These are phyloP conservation scores for Polyporus arcularius DNA, from an alignment of 768 basidiomycete species.

Conservation along the genomic window DNA sequence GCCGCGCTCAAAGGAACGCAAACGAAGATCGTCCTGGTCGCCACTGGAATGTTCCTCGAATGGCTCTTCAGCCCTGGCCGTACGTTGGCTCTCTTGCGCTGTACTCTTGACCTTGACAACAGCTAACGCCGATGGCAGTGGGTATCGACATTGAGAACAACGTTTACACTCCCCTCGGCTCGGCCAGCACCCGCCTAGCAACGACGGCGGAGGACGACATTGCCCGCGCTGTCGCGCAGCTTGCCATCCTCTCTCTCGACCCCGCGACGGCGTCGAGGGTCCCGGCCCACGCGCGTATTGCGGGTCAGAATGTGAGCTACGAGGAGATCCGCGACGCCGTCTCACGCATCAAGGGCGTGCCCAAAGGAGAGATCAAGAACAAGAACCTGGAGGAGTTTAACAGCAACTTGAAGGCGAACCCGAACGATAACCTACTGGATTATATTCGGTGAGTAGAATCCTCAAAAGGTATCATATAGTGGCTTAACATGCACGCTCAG, in stretches of 20 bases:
- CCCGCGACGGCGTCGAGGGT: constrained; percentile 14
- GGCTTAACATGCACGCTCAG: background rate
- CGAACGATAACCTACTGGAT: constrained; percentile 1
- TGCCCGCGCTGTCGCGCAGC: constrained; percentile 18
- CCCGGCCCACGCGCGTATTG: constrained; percentile 24
- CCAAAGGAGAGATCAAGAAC: constrained; percentile 15
- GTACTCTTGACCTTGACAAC: background rate
- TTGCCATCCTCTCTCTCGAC: constrained; percentile 21
- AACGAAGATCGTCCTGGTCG: constrained; percentile 19
- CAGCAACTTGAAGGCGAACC: constrained; percentile 9
- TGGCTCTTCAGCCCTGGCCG: background rate
- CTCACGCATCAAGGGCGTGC: constrained; percentile 8
- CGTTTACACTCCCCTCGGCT: constrained; percentile 19
- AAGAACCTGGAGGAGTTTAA: constrained; percentile 15
- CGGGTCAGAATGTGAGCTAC: constrained; percentile 13
- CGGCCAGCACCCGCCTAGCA: constrained; percentile 10
- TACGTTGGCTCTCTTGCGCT: background rate
- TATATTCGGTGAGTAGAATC: constrained; percentile 13
- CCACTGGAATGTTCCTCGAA: constrained; percentile 17
- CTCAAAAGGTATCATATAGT: no score
- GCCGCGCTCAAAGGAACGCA: background rate
- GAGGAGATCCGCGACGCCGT: constrained; percentile 14
- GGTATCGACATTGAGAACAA: constrained; percentile 23
- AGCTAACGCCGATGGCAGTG: constrained; percentile 6
- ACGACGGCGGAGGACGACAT: constrained; percentile 22